A percentile compares a stretch with the other conserved stretches of the same genome.
phyloP scores from a whole-genome alignment of 108 stramenopile genomes.

The Fistulifera solaris region DNA sequence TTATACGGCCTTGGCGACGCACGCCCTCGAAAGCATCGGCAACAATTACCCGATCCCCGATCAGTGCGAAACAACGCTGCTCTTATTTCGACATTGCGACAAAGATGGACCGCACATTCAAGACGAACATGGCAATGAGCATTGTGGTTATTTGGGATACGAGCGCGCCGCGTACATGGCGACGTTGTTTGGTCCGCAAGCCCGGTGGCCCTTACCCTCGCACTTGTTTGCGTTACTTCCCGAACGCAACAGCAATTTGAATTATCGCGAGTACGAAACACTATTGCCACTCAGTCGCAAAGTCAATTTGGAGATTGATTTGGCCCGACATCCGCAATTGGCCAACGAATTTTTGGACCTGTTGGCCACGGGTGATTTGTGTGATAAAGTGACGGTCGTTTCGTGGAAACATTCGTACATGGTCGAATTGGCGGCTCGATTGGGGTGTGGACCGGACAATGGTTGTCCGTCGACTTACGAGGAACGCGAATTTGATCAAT shows the following conservation, averaged over 20 bases:
- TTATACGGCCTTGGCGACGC: too few species aligned
- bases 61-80: slow-evolving; percentile 34
- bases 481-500: slow-evolving; percentile 27
- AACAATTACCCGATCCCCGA: too few species aligned
- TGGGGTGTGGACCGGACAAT: slow-evolving; percentile 27
- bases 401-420: slow-evolving; percentile 35
- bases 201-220: slow-evolving; percentile 31
- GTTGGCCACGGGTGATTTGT: slow-evolving; percentile 17
- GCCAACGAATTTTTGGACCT: slow-evolving; percentile 12
- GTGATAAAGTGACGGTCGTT: slow-evolving; percentile 26
- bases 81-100: slow-evolving; percentile 45
- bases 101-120: slow-evolving; percentile 21
- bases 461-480: slow-evolving; percentile 28
- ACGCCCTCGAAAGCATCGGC: too few species aligned
- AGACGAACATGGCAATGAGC: slow-evolving; percentile 25
- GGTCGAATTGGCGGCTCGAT: slow-evolving; percentile 12
- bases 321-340: slow-evolving; percentile 4
- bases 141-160: slow-evolving; percentile 33
- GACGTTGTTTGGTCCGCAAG: slow-evolving; percentile 22
- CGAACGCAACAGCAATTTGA: slow-evolving; percentile 19
- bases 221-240: slow-evolving; percentile 23
- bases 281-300: slow-evolving; percentile 24
- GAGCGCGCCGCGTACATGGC: slow-evolving; percentile 31
- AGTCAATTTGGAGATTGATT: slow-evolving; percentile 13
- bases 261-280: slow-evolving; percentile 40